Percentiles rank a stretch among this genome's conserved stretches.
These are phyloP conservation scores for Lepiota brunneoincarnata DNA, from an alignment of 768 basidiomycete species.

Conservation along the genomic window DNA sequence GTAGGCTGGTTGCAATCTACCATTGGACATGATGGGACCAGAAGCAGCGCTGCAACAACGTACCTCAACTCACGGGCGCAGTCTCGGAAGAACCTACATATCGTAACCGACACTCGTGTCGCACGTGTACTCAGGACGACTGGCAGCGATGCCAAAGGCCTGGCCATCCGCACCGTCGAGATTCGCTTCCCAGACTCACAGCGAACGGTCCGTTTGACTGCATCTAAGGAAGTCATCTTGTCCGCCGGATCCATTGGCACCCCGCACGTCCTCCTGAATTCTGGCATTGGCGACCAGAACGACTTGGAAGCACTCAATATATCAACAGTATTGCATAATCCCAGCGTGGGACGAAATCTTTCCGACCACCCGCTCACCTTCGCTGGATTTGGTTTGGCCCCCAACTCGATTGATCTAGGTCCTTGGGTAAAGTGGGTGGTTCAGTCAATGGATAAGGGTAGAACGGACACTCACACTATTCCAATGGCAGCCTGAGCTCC, in stretches of 20 bases:
- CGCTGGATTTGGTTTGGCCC: background rate
- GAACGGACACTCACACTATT: background rate
- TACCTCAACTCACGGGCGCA: constrained; percentile 22
- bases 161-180: constrained; percentile 11
- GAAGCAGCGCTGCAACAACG: constrained; percentile 24
- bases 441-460: background rate
- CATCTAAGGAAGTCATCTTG: constrained; percentile 20
- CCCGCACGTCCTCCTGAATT: constrained; percentile 17
- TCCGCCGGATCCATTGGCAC: constrained; percentile 14
- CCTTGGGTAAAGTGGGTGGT: constrained; percentile 4
- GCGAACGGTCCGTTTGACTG: constrained; percentile 11
- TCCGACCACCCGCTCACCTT: constrained; percentile 20
- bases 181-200: constrained; percentile 1
- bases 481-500: background rate
- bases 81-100: constrained; percentile 25
- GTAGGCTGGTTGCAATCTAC: constrained; percentile 22
- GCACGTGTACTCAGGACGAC: constrained; percentile 16
- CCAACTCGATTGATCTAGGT: constrained; percentile 8
- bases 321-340: constrained; percentile 20
- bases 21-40: constrained; percentile 17
- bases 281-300: constrained; percentile 16
- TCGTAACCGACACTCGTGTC: constrained; percentile 27
- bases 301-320: constrained; percentile 19
- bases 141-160: background rate
- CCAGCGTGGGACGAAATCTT: constrained; percentile 27